These are phyloP conservation scores for Penicillium nucicola DNA, from an alignment of 495 filamentous ascomycete species.

Conservation along the genomic window DNA sequence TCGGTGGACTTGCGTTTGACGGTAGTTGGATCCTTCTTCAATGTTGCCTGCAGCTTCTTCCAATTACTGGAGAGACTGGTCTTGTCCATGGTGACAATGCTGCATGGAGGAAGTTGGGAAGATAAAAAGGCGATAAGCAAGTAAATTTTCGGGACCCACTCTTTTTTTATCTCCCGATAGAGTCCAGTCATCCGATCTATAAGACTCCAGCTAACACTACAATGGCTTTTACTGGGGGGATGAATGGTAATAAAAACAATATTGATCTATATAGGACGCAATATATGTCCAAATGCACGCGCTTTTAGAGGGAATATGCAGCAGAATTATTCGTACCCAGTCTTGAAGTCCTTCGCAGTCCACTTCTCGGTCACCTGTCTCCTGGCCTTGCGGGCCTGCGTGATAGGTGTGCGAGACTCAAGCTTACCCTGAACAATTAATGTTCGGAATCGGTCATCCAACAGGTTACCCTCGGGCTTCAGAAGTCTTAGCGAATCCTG, in stretches of 20 bases:
- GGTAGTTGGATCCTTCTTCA: slow-evolving; percentile 48
- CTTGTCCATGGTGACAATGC: slow-evolving; percentile 38
- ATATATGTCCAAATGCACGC: slow-evolving; percentile 32
- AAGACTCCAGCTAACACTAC: no score
- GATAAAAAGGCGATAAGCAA: slow-evolving; percentile 9
- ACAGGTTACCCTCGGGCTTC: slow-evolving; percentile 90
- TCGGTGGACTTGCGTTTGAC: slow-evolving; percentile 39
- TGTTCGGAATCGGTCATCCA: slow-evolving; percentile 88
- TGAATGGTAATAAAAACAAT: not conserved
- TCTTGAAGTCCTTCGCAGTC: slow-evolving; percentile 90
- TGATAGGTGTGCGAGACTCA: slow-evolving; percentile 72
- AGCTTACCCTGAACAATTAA: slow-evolving; percentile 85
- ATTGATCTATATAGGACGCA: slow-evolving; percentile 3
- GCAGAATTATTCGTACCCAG: slow-evolving; percentile 30
- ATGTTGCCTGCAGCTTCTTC: slow-evolving; percentile 67
- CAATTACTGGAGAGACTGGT: slow-evolving; percentile 60
- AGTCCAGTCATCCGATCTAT: no score
- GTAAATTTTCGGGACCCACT: slow-evolving; percentile 14
- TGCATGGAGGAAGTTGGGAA: slow-evolving; percentile 8
- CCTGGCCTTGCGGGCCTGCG: slow-evolving; percentile 75
- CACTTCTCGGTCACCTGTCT: slow-evolving; percentile 88
- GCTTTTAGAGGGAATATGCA: slow-evolving; percentile 22
- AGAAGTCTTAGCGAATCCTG: slow-evolving; percentile 84
- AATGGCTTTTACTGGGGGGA: no score
- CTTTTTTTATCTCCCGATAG: slow-evolving; percentile 5